Percentiles rank a stretch among this genome's conserved stretches.
These are phyloP conservation scores for Marvania coccoides DNA, from an alignment of 139 green algal genomes.

Conservation along the genomic window DNA sequence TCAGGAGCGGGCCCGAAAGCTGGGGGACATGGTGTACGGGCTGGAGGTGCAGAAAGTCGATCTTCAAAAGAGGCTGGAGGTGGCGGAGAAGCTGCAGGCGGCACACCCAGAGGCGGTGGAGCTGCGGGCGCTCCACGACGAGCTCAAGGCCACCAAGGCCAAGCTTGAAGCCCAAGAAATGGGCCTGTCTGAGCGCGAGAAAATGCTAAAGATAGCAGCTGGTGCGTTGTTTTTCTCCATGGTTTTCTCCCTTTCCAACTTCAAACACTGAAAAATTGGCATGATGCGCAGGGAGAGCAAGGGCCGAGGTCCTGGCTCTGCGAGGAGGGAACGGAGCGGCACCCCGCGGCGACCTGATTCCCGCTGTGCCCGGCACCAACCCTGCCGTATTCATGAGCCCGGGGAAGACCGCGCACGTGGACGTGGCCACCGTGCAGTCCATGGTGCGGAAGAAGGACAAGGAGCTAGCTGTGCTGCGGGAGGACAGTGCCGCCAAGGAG, in stretches of 20 bases:
- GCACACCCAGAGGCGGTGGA: background rate
- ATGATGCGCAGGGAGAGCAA: background rate
- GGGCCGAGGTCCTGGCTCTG: conserved; percentile 6
- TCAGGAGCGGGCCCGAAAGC: conserved; percentile 13
- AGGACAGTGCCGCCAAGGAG: conserved; percentile 10
- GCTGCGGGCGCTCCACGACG: background rate
- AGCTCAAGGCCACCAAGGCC: conserved; percentile 6
- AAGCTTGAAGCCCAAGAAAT: background rate
- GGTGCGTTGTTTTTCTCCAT: background rate
- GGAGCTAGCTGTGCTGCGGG: conserved; percentile 7
- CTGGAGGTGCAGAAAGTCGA: conserved; percentile 1
- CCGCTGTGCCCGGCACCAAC: background rate
- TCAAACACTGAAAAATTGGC: background rate
- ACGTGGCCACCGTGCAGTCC: conserved; percentile 5
- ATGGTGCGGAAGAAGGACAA: conserved; percentile 19
- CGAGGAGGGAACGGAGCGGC: conserved; percentile 1
- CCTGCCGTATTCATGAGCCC: background rate
- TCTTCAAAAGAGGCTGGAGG: background rate
- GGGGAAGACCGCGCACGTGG: conserved; percentile 8
- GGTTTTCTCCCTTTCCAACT: background rate
- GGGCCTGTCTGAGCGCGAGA: background rate
- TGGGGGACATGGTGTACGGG: conserved; percentile 5
- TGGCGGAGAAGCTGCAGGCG: background rate
- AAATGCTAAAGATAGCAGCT: conserved; percentile 5
- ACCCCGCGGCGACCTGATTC: background rate